Conservation (phyloP, 805 yeast genomes). For the Saturnispora ahearnii region DNA sequence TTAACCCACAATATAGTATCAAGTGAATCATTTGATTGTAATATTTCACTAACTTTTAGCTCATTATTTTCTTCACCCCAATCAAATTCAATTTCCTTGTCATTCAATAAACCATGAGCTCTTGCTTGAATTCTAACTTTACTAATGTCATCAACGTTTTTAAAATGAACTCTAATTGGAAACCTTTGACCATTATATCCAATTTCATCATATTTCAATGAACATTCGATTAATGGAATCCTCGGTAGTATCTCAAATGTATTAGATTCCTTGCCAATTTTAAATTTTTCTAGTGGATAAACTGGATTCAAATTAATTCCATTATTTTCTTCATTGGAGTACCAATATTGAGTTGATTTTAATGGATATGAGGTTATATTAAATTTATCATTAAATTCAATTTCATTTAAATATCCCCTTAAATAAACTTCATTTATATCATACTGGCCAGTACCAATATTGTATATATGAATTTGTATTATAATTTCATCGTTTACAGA, state of each 20-base stretch:
- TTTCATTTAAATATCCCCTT: conserved; percentile 11
- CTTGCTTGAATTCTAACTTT: not conserved
- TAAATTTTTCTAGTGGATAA: not conserved
- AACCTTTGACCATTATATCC: conserved; percentile 28
- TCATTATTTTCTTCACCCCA: conserved; percentile 16
- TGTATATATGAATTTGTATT: conserved; percentile 16
- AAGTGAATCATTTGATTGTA: conserved; percentile 7
- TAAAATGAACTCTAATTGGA: conserved; percentile 18
- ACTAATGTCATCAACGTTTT: conserved; percentile 24
- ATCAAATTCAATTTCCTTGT: conserved; percentile 10
- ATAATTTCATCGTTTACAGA: conserved; percentile 17
- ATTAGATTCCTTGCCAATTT: not conserved
- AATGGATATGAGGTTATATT: not conserved
- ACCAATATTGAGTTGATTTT: not conserved
- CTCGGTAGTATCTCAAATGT: conserved; percentile 31
- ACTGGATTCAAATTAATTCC: not conserved
- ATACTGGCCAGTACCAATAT: conserved; percentile 22
- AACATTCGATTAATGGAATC: conserved; percentile 28
- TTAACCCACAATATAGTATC: conserved; percentile 10
- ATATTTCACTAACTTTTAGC: conserved; percentile 9
- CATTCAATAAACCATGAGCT: not conserved
- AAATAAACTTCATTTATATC: conserved; percentile 14
- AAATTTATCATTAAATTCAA: not conserved
- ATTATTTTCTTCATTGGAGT: not conserved
- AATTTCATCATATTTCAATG: conserved; percentile 18